Conservation (phyloP, 1,284 basidiomycete genomes). For the Moesziomyces sp. region DNA sequence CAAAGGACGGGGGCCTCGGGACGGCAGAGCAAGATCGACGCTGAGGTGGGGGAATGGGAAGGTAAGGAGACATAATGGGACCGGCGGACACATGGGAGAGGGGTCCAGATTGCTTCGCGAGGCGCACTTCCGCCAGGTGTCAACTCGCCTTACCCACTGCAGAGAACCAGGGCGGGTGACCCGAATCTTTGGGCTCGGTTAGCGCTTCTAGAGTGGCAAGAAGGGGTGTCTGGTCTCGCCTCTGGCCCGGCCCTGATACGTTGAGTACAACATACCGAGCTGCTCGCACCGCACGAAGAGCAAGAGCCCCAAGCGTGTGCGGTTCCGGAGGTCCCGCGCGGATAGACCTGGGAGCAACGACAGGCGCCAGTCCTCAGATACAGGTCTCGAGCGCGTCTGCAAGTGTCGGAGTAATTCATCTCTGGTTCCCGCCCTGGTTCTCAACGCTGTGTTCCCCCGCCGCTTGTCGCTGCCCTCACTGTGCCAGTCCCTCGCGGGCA, state of each 20-base stretch:
- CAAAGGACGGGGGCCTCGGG: no score
- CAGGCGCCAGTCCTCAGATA: no score
- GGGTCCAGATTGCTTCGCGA: conserved; percentile 3
- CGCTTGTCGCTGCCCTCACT: no score
- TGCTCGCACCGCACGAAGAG: no score
- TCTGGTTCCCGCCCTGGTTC: neutral
- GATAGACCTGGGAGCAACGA: neutral
- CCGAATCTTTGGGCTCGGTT: neutral
- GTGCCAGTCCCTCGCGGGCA: neutral
- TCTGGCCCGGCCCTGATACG: no score
- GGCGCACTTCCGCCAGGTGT: conserved; percentile 7
- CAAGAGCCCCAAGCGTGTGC: no score
- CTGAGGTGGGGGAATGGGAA: neutral
- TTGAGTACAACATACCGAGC: no score
- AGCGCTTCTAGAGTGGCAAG: no score
- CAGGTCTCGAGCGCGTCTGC: conserved; percentile 12
- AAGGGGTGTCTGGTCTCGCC: no score
- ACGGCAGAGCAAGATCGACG: neutral
- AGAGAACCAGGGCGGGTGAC: neutral
- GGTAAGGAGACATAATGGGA: neutral
- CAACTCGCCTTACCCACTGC: conserved; percentile 29
- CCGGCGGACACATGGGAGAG: conserved; percentile 12
- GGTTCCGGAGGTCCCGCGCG: no score
- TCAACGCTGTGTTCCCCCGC: neutral
- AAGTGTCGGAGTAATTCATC: conserved; percentile 33